Base-by-base conservation (phyloP, 2,329 filamentous ascomycete species). In the Sporothrix schenckii region DNA sequence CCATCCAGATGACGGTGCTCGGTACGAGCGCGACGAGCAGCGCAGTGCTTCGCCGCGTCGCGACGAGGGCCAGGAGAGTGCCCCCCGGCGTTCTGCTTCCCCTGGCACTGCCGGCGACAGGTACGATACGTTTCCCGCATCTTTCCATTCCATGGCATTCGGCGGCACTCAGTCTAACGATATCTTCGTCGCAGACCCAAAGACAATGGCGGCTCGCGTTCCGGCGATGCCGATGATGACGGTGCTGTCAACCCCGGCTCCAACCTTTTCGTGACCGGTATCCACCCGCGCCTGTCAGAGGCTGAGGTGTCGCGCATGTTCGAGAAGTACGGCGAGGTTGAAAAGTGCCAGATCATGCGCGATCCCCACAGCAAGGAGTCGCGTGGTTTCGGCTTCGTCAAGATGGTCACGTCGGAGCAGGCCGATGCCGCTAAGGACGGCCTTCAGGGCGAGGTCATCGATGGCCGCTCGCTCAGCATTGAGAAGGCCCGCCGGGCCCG, bases 321-420 rank as follows among this genome's bases (percentile, higher is more conserved):
- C 79, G 93, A 97, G 83, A 99, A 98, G 83, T 98, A 98, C 78
- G 95, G 95, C 76, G 93, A 97, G 79, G 95, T 99, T 68, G 94
- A 98, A 84, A 98, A 96, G 83, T 98, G 94, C 85, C 96, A 97
- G 81, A 99, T 99, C 84, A 99, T 99, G 95, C 89, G 94, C 78
- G 95, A 99, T 79, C 95, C 95, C 73, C 95, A 99, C 82, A 96
- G 92, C 78, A 97, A 97, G 83, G 95, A 99, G 83, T 98, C 94
- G 76, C 95, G 95, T 81, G 95, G 95, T 75, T 99, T 99, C 75
- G 95, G 95, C 70, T 99, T 99, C 84, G 95, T 99, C 80, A 98
- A 99, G 86, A 98, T 99, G 94, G 89, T 93, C 72, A 96, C 93
- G 71, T 88, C 92, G 65, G 94, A 98, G 70, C 92, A 97, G 82